A percentile compares a stretch with the other conserved stretches of the same genome.
Evolutionary conservation across 2,329 filamentous ascomycete species (phyloP).

Genomic region (Cercospora canescens): DNA sequence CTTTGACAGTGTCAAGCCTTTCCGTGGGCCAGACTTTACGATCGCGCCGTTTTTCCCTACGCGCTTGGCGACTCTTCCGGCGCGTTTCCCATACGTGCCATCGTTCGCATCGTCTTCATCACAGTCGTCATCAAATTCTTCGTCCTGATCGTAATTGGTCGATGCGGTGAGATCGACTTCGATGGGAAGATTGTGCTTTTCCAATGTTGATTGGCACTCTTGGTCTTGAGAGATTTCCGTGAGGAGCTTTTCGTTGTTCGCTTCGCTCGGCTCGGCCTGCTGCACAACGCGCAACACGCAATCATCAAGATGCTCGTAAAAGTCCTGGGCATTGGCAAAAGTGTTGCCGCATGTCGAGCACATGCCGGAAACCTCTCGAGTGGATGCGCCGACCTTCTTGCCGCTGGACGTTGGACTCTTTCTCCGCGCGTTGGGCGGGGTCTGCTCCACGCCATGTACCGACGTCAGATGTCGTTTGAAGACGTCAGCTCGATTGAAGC

Average conservation of each 20-base stretch:
- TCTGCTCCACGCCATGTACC: constrained; percentile 90
- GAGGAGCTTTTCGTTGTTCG: constrained; percentile 57
- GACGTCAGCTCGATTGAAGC: constrained; percentile 91
- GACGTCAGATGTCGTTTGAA: constrained; percentile 93
- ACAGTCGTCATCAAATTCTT: constrained; percentile 59
- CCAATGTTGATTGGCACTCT: constrained; percentile 58
- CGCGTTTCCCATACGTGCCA: constrained; percentile 53
- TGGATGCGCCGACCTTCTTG: constrained; percentile 70
- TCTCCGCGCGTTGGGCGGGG: constrained; percentile 86
- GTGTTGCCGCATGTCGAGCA: constrained; percentile 88
- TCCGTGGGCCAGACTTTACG: constrained; percentile 52
- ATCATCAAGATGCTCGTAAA: constrained; percentile 90
- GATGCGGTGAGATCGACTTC: constrained; percentile 46
- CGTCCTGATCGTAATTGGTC: constrained; percentile 52
- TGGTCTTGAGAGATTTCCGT: constrained; percentile 61
- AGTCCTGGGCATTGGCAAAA: constrained; percentile 87
- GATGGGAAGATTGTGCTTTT: constrained; percentile 56
- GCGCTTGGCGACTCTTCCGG: constrained; percentile 46
- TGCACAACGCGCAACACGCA: constrained; percentile 65
- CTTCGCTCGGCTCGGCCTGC: constrained; percentile 58
- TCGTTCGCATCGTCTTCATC: constrained; percentile 55
- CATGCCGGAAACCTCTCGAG: constrained; percentile 76
- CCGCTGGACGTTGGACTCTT: constrained; percentile 52
- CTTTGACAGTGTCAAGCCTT: constrained; percentile 75
- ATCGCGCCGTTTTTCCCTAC: constrained; percentile 40